Evolutionary conservation across 176 grass and related monocot species (phyloP).

Genomic region (Echinochloa phyllopogon): DNA sequence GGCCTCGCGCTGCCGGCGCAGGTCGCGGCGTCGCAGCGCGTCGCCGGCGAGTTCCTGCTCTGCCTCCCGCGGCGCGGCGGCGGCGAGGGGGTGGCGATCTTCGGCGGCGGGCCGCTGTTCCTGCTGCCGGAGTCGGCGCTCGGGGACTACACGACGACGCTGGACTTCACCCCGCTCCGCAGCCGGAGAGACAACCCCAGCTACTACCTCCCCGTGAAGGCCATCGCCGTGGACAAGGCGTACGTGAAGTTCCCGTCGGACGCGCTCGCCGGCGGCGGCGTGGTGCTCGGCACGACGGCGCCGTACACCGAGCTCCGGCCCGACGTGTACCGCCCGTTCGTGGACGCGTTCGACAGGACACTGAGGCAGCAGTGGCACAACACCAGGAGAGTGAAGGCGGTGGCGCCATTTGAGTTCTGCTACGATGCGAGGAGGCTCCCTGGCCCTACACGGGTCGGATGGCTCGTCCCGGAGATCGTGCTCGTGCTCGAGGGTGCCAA

Average conservation of each 20-base stretch:
- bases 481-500: constrained; percentile 20
- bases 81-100: constrained; percentile 44
- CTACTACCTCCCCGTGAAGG: constrained; percentile 22
- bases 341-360: constrained; percentile 36
- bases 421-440: constrained; percentile 1
- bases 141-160: background rate
- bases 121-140: background rate
- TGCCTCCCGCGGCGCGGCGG: constrained; percentile 54
- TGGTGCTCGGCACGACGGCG: constrained; percentile 32
- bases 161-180: constrained; percentile 21
- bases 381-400: background rate
- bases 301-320: constrained; percentile 52
- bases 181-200: background rate
- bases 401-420: constrained; percentile 40
- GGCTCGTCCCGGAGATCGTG: constrained; percentile 36
- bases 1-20: constrained; percentile 50
- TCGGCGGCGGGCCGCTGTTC: constrained; percentile 30
- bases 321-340: constrained; percentile 52
- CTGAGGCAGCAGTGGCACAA: background rate
- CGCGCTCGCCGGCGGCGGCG: constrained; percentile 39
- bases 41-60: constrained; percentile 47
- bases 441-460: background rate
- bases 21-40: constrained; percentile 27
- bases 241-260: background rate
- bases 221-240: background rate